Conservation (phyloP, 164 flowering plant species). For the Tinospora cordifolia region DNA sequence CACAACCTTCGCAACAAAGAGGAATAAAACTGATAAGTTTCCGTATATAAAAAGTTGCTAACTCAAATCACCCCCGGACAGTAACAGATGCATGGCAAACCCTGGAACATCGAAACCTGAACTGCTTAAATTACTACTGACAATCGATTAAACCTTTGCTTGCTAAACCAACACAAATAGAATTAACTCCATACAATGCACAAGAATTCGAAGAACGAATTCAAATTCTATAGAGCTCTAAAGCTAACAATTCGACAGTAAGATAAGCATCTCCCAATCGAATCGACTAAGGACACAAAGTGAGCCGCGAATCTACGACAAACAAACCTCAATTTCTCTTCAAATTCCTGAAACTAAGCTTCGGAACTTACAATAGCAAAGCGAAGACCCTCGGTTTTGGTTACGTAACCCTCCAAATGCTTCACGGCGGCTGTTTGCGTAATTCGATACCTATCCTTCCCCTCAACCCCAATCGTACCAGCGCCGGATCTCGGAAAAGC, state of each 20-base stretch:
- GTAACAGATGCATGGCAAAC: too few relatives aligned
- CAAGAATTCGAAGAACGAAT: neutral
- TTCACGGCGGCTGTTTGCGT: slow-evolving; percentile 33
- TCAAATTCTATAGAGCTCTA: neutral
- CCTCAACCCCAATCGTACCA: neutral
- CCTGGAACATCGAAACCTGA: too few relatives aligned
- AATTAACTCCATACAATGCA: too few relatives aligned
- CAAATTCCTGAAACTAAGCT: neutral
- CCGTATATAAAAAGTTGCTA: too few relatives aligned
- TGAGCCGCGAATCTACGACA: neutral
- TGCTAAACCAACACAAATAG: too few relatives aligned
- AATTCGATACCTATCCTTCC: slow-evolving; percentile 11
- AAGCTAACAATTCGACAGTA: neutral
- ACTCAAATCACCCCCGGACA: too few relatives aligned
- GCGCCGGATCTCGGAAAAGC: slow-evolving; percentile 5
- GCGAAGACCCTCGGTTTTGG: slow-evolving; percentile 36
- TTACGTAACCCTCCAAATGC: slow-evolving; percentile 38
- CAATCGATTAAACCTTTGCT: too few relatives aligned
- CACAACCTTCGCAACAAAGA: slow-evolving; percentile 48
- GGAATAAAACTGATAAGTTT: neutral
- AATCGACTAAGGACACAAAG: neutral
- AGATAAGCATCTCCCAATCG: neutral
- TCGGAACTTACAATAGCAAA: slow-evolving; percentile 45
- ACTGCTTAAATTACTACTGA: too few relatives aligned
- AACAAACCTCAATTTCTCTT: neutral